Evolutionary conservation across 73 alveolate species (phyloP), one percentile per base, ranked within the genome.

Genomic region (Loxodes magnus): DNA sequence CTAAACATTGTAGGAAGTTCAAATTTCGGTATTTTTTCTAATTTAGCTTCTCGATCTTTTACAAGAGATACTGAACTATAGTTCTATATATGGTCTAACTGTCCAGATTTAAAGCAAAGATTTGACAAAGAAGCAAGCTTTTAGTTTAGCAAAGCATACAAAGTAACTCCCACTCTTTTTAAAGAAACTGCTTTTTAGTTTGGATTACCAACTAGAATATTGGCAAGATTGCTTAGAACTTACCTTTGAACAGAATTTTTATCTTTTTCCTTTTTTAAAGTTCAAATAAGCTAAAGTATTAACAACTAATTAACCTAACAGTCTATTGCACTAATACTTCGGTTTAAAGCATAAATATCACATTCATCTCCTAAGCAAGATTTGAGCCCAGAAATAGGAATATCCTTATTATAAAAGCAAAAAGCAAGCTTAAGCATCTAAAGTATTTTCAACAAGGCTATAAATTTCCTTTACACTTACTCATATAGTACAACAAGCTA

Each of bases 51-150:
- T 6, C 38, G 90, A 35, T 69, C 84, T 5, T 68, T 61, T 39
- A 24, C 69, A 19, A 69, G 90, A 63, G 90, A 77, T 29, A 61
- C 80, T 5, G 90, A 77, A 49, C 9, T 33, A 3, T 39, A 69
- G 26, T 22, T 70, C 39, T 70, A 77, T 43, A 42, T 77, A 22
- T 72, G 58, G 7, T 36, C 71, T 29, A 57, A 70, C 27, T 61
- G 81, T 26, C 62, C 22, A 16, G 57, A 51, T 0, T 61, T 77
- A 35, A 77, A 56, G 20, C 5, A 61, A 28, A 51, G 39, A 23
- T 33, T 77, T 54, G 17, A 64, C 15, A 53, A 48, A n/a, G 84
- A 70, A 51, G 2, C 19, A 46, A n/a, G n/a, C n/a, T n/a, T n/a
- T n/a, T n/a, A n/a, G n/a, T n/a, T n/a, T n/a, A n/a, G n/a, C 5